Base-by-base conservation (phyloP, 805 yeast species). In the Wickerhamiella sergipiensis region DNA sequence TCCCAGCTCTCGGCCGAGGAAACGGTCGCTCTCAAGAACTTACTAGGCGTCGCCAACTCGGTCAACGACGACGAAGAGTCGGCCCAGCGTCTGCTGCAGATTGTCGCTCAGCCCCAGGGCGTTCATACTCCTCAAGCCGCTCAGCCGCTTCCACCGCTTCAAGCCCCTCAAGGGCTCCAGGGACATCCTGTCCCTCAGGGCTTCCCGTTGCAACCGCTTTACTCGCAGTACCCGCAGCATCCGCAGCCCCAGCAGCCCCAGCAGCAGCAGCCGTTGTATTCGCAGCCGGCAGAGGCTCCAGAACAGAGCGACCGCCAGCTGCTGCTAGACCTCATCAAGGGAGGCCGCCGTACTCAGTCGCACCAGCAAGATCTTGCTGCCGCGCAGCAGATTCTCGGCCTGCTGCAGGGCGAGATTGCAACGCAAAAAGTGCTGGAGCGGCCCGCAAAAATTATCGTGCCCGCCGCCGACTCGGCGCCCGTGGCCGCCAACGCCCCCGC, bases 301-400 rank as follows among this genome's bases (percentile, higher is more conserved):
- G n/a, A n/a, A n/a, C n/a, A n/a, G n/a, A 43, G 18, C 22, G 67
- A 62, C 45, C 49, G 58, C 15, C 58, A 59, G 46, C 52, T 60
- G 13, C 52, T 60, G 40, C 57, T 58, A 36, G 57, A 59, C 44
- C 59, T 64, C 29, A 47, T 59, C 38, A 56, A 59, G 39, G 55
- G 52, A 39, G 60, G 59, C 48, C 40, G 50, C 17, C 52, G 46
- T 1, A 52, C 42, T 4, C 33, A 52, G 33, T 24, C 49, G 15
- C 24, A 29, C 3, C 50, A 47, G 26, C 45, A 54, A 15, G 57
- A 57, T 18, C 49, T 64, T 47, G 64, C 60, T 44, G 56, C 58
- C 40, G 67, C 67, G 3, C 52, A 56, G 48, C 64, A 63, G 50
- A 62, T 65, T 21, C 55, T 65, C 17, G 59, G 59, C 9, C 54